Conservation (phyloP, 805 yeast genomes). For the Saccharomycopsis babjevae region DNA sequence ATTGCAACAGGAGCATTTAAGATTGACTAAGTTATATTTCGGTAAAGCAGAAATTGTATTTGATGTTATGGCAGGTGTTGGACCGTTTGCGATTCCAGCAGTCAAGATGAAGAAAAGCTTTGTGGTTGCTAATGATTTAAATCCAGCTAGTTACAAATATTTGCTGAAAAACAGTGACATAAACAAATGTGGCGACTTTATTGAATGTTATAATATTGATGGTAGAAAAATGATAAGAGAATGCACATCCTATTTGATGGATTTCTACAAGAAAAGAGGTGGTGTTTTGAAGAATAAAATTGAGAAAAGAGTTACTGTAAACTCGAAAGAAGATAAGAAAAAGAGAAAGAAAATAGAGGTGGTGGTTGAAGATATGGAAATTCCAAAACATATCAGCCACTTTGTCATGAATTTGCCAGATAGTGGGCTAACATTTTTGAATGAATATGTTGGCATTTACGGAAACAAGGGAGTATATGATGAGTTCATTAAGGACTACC, state of each 20-base stretch:
- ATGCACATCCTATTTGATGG: conserved; percentile 42
- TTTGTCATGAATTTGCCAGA: conserved; percentile 96
- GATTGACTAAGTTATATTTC: conserved; percentile 53
- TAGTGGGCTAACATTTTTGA: conserved; percentile 73
- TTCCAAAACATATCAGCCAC: conserved; percentile 53
- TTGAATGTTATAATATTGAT: conserved; percentile 59
- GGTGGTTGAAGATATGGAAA: conserved; percentile 20
- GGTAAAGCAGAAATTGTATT: conserved; percentile 65
- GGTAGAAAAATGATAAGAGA: conserved; percentile 71
- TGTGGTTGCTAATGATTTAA: conserved; percentile 86
- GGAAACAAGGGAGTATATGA: conserved; percentile 26
- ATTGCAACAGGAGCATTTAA: conserved; percentile 84
- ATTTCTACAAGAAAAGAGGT: conserved; percentile 33
- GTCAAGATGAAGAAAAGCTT: conserved; percentile 63
- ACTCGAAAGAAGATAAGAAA: conserved; percentile 4
- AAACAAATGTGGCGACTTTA: conserved; percentile 55
- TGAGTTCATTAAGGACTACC: conserved; percentile 25
- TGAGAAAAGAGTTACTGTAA: conserved; percentile 3
- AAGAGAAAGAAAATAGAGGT: conserved; percentile 24
- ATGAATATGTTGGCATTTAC: conserved; percentile 69
- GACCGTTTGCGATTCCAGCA: conserved; percentile 96
- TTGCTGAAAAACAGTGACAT: conserved; percentile 50
- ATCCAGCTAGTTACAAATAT: conserved; percentile 74
- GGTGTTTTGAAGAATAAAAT: conserved; percentile 26
- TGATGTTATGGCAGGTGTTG: conserved; percentile 98